Percentiles rank a stretch among this genome's conserved stretches.
Evolutionary conservation across 1,139 yeast species (phyloP).

Genomic region (Hanseniaspora uvarum): DNA sequence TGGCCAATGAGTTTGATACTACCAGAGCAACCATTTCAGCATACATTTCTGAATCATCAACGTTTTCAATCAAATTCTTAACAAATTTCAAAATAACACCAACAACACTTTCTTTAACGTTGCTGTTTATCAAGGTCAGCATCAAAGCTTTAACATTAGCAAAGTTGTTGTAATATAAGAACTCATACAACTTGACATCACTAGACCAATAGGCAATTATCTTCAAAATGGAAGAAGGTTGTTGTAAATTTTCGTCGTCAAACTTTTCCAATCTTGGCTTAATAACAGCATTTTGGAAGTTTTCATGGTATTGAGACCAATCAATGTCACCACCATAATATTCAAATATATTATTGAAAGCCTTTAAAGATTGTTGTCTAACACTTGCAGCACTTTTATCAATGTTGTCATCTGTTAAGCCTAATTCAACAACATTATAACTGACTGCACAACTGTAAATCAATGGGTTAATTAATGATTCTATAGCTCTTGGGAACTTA

Average conservation of each 20-base stretch:
- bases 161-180: conserved; percentile 48
- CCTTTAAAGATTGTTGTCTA: conserved; percentile 53
- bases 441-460: conserved; percentile 49
- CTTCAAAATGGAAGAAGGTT: conserved; percentile 65
- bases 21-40: conserved; percentile 44
- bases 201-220: conserved; percentile 59
- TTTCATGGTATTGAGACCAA: conserved; percentile 49
- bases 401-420: conserved; percentile 28
- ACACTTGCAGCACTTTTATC: conserved; percentile 44
- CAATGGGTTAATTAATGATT: conserved; percentile 49
- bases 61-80: conserved; percentile 36
- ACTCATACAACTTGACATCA: conserved; percentile 39
- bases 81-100: conserved; percentile 49
- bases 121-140: conserved; percentile 42
- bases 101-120: conserved; percentile 61
- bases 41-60: conserved; percentile 38
- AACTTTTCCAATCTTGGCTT: conserved; percentile 57
- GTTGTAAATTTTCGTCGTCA: conserved; percentile 69
- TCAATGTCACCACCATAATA: conserved; percentile 38
- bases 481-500: conserved; percentile 42
- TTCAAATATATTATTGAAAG: conserved; percentile 44
- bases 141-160: conserved; percentile 50
- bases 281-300: conserved; percentile 48
- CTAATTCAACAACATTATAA: conserved; percentile 38
- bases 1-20: conserved; percentile 45